Evolutionary conservation across 1,284 basidiomycete species (phyloP).

Genomic region (Leccinum solheimii): DNA sequence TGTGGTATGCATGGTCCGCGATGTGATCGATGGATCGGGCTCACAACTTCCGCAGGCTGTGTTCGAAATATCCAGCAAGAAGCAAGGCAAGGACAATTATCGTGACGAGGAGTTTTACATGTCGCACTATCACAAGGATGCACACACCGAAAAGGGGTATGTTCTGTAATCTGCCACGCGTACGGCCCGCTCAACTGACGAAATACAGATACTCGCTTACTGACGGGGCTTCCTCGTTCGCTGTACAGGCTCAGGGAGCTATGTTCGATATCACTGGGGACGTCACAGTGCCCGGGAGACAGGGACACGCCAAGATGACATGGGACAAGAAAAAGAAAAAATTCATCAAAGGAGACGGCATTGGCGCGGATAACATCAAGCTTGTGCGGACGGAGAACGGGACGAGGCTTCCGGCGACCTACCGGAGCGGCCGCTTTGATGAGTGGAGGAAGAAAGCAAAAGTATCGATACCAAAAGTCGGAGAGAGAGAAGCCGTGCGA

Average conservation of each 20-base stretch:
- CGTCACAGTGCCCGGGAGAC: slow-evolving; percentile 55
- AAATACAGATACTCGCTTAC: slow-evolving; percentile 75
- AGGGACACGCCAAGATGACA: slow-evolving; percentile 62
- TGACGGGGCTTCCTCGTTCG: slow-evolving; percentile 82
- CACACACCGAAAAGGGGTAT: slow-evolving; percentile 86
- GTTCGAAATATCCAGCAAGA: slow-evolving; percentile 63
- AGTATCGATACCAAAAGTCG: slow-evolving; percentile 73
- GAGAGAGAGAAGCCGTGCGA: slow-evolving; percentile 57
- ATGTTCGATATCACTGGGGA: slow-evolving; percentile 88
- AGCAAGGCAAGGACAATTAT: slow-evolving; percentile 50
- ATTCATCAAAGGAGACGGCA: slow-evolving; percentile 84
- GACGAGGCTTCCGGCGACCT: slow-evolving; percentile 88
- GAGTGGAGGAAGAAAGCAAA: slow-evolving; percentile 89
- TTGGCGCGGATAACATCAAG: slow-evolving; percentile 92
- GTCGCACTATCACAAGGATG: slow-evolving; percentile 86
- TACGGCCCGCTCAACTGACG: slow-evolving; percentile 6
- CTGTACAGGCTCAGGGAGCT: slow-evolving; percentile 78
- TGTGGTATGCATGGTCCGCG: slow-evolving; percentile 47
- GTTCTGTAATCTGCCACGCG: slow-evolving; percentile 21
- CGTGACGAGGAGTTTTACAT: slow-evolving; percentile 90
- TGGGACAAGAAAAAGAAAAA: slow-evolving; percentile 99
- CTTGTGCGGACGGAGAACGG: slow-evolving; percentile 94
- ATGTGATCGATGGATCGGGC: slow-evolving; percentile 2
- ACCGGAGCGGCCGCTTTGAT: slow-evolving; percentile 91
- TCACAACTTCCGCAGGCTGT: slow-evolving; percentile 54